Percentiles rank a stretch among this genome's conserved stretches.
Evolutionary conservation across 148 eudicot species (phyloP).

Genomic region (Nepenthes gracilis): DNA sequence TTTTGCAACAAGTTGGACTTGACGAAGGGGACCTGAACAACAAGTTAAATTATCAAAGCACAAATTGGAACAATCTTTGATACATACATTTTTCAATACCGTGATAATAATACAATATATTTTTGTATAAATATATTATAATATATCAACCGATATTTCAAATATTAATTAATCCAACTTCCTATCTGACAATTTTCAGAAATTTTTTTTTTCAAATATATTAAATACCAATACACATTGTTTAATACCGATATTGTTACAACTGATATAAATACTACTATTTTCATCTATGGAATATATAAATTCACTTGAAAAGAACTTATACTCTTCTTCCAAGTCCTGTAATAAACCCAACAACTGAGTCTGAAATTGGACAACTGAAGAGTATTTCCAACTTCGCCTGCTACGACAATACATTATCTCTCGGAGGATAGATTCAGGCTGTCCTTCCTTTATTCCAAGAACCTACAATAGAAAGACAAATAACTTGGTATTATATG

Average conservation of each 20-base stretch:
- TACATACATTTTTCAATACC: too few species aligned
- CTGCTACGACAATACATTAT: conserved; percentile 39
- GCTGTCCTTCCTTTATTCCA: conserved; percentile 51
- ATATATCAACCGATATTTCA: too few species aligned
- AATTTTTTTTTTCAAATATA: too few species aligned
- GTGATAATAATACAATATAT: too few species aligned
- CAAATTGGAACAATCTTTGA: neutral
- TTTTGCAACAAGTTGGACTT: conserved; percentile 28
- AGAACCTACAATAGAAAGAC: conserved; percentile 30
- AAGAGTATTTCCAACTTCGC: conserved; percentile 44
- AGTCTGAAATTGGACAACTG: conserved; percentile 44
- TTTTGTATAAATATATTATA: too few species aligned
- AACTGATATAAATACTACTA: too few species aligned
- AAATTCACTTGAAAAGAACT: neutral
- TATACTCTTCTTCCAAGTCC: conserved; percentile 45
- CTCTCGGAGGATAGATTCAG: conserved; percentile 54
- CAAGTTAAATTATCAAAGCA: conserved; percentile 4
- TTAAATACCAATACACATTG: too few species aligned
- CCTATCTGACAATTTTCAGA: too few species aligned
- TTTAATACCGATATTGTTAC: too few species aligned
- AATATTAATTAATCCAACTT: too few species aligned
- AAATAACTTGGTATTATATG: neutral
- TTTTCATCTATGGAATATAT: neutral
- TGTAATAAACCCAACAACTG: conserved; percentile 41
- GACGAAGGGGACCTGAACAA: conserved; percentile 21